These are phyloP conservation scores for Trichosanthes cucumerina DNA, from an alignment of 306 rosid genomes.

Conservation along the genomic window DNA sequence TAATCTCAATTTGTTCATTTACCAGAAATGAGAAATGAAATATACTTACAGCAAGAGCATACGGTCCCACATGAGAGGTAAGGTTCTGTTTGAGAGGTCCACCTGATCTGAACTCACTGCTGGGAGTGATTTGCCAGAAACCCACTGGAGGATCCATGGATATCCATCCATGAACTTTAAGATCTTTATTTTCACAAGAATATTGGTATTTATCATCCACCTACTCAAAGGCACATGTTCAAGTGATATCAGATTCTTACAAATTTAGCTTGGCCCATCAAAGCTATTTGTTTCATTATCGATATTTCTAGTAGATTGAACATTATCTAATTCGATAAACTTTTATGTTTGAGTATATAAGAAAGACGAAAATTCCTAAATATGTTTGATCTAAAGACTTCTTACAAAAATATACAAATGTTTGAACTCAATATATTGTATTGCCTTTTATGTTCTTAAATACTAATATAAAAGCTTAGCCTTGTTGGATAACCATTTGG, in stretches of 20 bases:
- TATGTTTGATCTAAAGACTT: not conserved
- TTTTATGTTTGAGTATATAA: not conserved
- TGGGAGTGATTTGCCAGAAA: conserved; percentile 76
- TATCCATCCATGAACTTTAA: conserved; percentile 36
- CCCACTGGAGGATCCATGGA: conserved; percentile 32
- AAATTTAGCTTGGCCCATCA: not conserved
- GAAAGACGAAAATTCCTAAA: not conserved
- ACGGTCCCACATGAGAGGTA: conserved; percentile 82
- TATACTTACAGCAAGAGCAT: conserved; percentile 52
- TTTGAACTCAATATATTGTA: not conserved
- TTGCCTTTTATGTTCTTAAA: not conserved
- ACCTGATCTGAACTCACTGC: conserved; percentile 72
- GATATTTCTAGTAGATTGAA: not conserved
- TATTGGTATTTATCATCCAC: conserved; percentile 44
- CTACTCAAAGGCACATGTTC: conserved; percentile 5
- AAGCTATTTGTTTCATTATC: not conserved
- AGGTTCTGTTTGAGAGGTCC: conserved; percentile 83
- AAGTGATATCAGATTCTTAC: not conserved
- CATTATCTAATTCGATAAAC: not conserved
- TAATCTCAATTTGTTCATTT: not conserved
- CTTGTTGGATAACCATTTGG: too few relatives aligned
- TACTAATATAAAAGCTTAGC: not conserved
- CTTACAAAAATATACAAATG: not conserved
- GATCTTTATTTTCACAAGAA: conserved; percentile 37
- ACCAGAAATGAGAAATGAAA: not conserved